phyloP scores from a whole-genome alignment of 2,329 filamentous ascomycete species.

The Xylogone sp. region DNA sequence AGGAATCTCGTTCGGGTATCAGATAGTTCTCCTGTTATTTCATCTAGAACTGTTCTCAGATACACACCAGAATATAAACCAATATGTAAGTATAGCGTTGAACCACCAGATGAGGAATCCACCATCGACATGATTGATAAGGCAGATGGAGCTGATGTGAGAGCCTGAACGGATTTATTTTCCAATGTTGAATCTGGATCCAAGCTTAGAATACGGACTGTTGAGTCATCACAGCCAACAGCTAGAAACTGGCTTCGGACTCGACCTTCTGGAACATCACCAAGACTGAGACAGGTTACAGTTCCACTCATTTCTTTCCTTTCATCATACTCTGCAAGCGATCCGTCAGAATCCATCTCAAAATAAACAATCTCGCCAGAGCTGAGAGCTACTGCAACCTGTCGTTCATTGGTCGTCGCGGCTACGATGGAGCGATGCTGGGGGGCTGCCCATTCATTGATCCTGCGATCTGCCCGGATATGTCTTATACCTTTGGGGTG shows the following conservation, averaged over 20 bases:
- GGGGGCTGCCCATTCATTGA: conserved; percentile 92
- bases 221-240: conserved; percentile 95
- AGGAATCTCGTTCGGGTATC: conserved; percentile 94
- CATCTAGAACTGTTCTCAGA: conserved; percentile 88
- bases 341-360: conserved; percentile 90
- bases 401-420: conserved; percentile 86
- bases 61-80: conserved; percentile 95
- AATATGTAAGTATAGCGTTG: conserved; percentile 91
- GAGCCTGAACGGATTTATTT: conserved; percentile 88
- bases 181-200: conserved; percentile 88
- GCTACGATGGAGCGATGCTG: conserved; percentile 94
- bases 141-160: conserved; percentile 85
- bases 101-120: conserved; percentile 84
- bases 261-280: conserved; percentile 86
- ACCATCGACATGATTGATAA: conserved; percentile 93
- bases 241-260: conserved; percentile 88
- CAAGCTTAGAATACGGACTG: conserved; percentile 86
- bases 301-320: conserved; percentile 94
- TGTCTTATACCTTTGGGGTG: conserved; percentile 96
- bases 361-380: conserved; percentile 98
- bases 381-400: conserved; percentile 90
- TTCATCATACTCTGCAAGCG: conserved; percentile 89
- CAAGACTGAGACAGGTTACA: conserved; percentile 90
- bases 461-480: conserved; percentile 69
- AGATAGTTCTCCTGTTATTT: conserved; percentile 90